Evolutionary conservation across 2,329 filamentous ascomycete genomes (phyloP).

Genomic region (Colletotrichum sp.): DNA sequence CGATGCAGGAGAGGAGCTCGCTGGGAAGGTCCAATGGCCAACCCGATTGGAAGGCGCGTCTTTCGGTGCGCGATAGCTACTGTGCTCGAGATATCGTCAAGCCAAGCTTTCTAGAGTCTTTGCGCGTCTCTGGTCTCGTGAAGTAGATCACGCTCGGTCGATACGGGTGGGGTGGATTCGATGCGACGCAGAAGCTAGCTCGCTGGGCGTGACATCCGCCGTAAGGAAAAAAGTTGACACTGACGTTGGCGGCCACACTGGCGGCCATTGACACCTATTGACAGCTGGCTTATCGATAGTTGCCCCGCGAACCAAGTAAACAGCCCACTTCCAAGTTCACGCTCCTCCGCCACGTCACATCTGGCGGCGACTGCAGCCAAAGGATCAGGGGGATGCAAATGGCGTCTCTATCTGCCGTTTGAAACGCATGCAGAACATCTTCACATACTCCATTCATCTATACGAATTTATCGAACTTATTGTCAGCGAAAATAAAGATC

Average conservation of each 20-base stretch:
- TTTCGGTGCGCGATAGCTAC: not conserved
- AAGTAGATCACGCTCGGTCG: conserved; percentile 1
- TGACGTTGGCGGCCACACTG: not conserved
- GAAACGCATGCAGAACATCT: not conserved
- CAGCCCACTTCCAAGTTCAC: conserved; percentile 13
- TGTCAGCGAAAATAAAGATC: not conserved
- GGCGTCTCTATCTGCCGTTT: not conserved
- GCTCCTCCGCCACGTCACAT: not conserved
- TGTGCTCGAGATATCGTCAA: not conserved
- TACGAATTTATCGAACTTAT: not conserved
- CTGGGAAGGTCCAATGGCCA: not conserved
- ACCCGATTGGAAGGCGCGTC: not conserved
- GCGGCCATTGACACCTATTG: not conserved
- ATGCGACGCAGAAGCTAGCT: not conserved
- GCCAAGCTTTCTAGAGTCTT: not conserved
- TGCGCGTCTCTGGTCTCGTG: not conserved
- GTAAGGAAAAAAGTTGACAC: conserved; percentile 2
- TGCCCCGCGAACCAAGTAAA: conserved; percentile 43
- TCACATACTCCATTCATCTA: not conserved
- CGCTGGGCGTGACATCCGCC: not conserved
- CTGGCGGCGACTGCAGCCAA: not conserved
- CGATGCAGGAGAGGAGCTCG: not conserved
- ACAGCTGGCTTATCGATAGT: conserved; percentile 47
- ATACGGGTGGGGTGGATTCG: not conserved
- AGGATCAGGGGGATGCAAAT: not conserved